These are phyloP conservation scores for Collybiopsis confluens DNA, from an alignment of 768 basidiomycete genomes.

Conservation along the genomic window DNA sequence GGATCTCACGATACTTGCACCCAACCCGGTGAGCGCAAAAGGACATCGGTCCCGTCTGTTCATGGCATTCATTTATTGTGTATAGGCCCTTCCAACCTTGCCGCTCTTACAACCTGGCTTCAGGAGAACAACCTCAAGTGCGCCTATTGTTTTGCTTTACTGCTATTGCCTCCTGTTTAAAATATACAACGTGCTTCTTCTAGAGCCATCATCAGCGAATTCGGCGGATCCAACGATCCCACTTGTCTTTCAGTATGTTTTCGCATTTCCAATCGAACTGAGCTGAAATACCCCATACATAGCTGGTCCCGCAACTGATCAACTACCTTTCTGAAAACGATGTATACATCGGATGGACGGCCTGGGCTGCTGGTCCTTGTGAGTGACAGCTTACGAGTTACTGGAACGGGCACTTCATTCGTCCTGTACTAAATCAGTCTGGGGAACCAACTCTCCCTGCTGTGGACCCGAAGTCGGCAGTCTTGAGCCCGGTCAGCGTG, in stretches of 20 bases:
- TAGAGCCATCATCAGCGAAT: constrained; percentile 42
- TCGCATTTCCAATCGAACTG: neutral
- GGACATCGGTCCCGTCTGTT: neutral
- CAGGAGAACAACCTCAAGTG: constrained; percentile 39
- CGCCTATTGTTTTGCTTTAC: neutral
- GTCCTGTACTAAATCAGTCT: constrained; percentile 27
- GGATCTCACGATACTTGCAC: constrained; percentile 37
- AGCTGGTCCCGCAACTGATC: constrained; percentile 36
- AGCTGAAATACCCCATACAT: neutral
- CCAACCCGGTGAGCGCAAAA: constrained; percentile 28
- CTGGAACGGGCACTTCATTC: neutral
- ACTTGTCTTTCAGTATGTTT: constrained; percentile 33
- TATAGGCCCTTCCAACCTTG: constrained; percentile 35
- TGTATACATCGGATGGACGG: constrained; percentile 43
- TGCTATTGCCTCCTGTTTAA: too few species aligned
- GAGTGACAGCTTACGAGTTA: constrained; percentile 11
- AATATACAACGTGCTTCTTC: too few species aligned
- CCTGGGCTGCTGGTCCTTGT: constrained; percentile 47
- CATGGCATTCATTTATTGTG: neutral
- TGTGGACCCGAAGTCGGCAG: constrained; percentile 41
- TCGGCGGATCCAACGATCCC: constrained; percentile 40
- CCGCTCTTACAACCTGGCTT: constrained; percentile 37
- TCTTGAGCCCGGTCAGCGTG: constrained; percentile 36
- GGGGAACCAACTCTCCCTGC: constrained; percentile 38
- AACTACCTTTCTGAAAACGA: constrained; percentile 36